Base-by-base conservation (phyloP, 495 filamentous ascomycete species). In the Penicillium angulare region DNA sequence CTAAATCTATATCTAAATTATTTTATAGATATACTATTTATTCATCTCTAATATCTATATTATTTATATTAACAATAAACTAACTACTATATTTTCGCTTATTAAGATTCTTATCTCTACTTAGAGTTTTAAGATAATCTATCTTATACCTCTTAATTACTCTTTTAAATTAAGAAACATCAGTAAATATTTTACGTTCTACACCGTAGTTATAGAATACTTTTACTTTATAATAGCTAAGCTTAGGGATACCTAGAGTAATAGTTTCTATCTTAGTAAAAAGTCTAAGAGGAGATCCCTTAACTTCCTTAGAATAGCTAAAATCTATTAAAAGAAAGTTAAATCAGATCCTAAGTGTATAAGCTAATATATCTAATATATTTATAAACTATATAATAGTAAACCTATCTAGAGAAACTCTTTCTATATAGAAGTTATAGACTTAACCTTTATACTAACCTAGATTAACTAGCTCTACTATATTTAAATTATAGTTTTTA, bases 251-350 rank as follows among this genome's bases (percentile, higher is more conserved):
- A 4, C 75, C 69, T 0, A 61, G 62, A 0, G 66, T 65, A 0
- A 87, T 54, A 13, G 81, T 63, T 41, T 91, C 86, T 0, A 92
- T 97, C 67, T 97, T 96, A 4, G 91, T 83, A 63, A 92, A 97
- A 4, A 98, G 77, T 34, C 93, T 72, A 10, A 98, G 91, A 0
- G 92, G 90, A 47, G 96, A 95, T 15, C 93, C 93, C 65, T 97
- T 97, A 23, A 98, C 92, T 23, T 93, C 93, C 57, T 98, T 97
- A 6, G 93, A 97, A 59, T 96, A 91, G 63, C 91, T 97, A 64
- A 97, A 98, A 62, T 98, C 93, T 10, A 92, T 98, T 0, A 93
- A 98, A 0, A 97, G 79, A 61, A 98, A 98, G 67, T 98, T 97
- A 78, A 97, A 98, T 38, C 91, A 88, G 13, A 97, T 88, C 12